These are phyloP conservation scores for Nicotiana benthamiana DNA, from an alignment of 257 asterid species.

Conservation along the genomic window DNA sequence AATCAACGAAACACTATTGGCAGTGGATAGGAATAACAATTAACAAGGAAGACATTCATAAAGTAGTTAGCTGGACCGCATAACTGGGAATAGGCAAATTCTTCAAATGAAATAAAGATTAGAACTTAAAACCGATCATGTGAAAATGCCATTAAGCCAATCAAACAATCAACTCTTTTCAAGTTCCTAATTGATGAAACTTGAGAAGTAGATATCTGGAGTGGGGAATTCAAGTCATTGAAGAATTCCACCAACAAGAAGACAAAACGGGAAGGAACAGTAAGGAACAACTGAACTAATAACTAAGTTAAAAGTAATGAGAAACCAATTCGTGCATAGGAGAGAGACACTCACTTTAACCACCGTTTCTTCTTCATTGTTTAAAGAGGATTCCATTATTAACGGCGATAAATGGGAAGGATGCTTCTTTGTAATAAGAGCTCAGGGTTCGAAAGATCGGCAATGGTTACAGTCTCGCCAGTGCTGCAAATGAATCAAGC, in stretches of 20 bases:
- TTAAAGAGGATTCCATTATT: not conserved
- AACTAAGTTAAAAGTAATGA: not conserved
- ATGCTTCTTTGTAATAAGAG: not conserved
- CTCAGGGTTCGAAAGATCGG: not conserved
- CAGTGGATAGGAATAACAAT: not conserved
- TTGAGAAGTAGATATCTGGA: not conserved
- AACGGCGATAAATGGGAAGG: not conserved
- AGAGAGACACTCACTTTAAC: not conserved
- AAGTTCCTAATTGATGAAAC: not conserved
- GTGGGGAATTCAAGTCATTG: not conserved
- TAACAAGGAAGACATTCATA: not conserved
- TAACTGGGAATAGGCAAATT: not conserved
- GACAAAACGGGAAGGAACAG: not conserved
- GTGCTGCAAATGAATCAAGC: not conserved
- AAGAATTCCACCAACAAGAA: not conserved
- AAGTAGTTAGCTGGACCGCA: not conserved
- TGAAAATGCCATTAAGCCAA: not conserved
- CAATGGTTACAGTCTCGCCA: not conserved
- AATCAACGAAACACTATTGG: not conserved
- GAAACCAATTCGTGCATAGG: not conserved
- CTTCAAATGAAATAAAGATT: not conserved
- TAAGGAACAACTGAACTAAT: not conserved
- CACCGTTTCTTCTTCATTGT: not conserved
- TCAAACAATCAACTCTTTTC: not conserved
- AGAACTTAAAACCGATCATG: not conserved